Percentiles rank a stretch among this genome's conserved stretches.
These are phyloP conservation scores for Stellera chamaejasme DNA, from an alignment of 345 rosid species.

Conservation along the genomic window DNA sequence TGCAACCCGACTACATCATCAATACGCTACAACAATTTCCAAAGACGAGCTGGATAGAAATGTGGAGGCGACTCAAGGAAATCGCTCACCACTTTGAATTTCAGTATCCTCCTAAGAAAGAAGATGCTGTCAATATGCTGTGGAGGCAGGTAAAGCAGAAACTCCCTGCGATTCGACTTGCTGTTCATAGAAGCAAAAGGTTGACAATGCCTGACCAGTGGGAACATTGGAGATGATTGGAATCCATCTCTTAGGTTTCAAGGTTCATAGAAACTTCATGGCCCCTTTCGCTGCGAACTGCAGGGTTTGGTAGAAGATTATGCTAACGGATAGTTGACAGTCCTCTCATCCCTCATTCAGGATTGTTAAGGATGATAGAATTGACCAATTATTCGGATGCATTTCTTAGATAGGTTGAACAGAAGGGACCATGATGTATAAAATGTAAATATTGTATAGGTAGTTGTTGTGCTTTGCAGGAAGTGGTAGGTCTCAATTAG, in stretches of 20 bases:
- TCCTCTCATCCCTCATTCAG: too few relatives aligned
- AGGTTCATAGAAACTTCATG: too few relatives aligned
- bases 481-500: too few relatives aligned
- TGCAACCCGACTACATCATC: constrained; percentile 54
- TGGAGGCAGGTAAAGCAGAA: constrained; percentile 78
- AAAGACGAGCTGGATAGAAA: constrained; percentile 53
- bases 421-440: too few relatives aligned
- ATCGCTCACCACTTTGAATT: constrained; percentile 65
- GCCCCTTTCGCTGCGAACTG: too few relatives aligned
- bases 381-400: too few relatives aligned
- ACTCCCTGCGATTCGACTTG: constrained; percentile 46
- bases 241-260: background rate
- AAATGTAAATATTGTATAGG: too few relatives aligned
- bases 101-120: constrained; percentile 59
- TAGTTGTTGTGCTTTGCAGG: too few relatives aligned
- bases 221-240: constrained; percentile 27
- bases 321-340: too few relatives aligned
- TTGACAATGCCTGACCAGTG: constrained; percentile 79
- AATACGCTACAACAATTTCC: constrained; percentile 47
- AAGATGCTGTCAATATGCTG: constrained; percentile 65
- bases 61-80: constrained; percentile 59
- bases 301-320: too few relatives aligned
- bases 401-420: too few relatives aligned
- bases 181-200: constrained; percentile 61
- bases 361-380: too few relatives aligned